Evolutionary conservation across 352 stramenopile species (phyloP).

Genomic region (Phytophthora europaea): DNA sequence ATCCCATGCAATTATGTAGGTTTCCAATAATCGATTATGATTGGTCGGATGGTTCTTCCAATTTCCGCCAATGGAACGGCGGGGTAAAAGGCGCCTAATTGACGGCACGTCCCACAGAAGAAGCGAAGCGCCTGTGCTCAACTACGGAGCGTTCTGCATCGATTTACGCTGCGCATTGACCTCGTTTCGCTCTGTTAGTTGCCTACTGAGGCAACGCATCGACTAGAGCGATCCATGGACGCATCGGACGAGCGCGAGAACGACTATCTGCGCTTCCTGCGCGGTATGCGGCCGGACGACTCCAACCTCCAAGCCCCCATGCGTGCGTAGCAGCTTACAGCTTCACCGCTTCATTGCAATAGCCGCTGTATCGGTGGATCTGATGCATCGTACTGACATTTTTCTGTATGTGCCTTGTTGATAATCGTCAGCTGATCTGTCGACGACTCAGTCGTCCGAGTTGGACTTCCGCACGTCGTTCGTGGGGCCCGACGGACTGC

Average conservation of each 20-base stretch:
- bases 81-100: neutral
- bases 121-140: constrained; percentile 1
- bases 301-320: constrained; percentile 50
- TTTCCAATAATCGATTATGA: neutral
- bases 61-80: neutral
- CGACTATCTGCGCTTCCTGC: constrained; percentile 85
- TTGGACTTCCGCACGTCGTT: constrained; percentile 86
- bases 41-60: neutral
- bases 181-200: neutral
- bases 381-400: neutral
- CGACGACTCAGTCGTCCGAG: constrained; percentile 61
- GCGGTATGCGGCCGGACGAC: constrained; percentile 73
- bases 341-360: constrained; percentile 3
- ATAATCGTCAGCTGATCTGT: constrained; percentile 56
- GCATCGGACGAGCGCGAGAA: constrained; percentile 59
- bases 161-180: neutral
- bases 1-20: neutral
- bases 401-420: neutral
- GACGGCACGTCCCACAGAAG: constrained; percentile 2
- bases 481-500: constrained; percentile 56
- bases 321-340: constrained; percentile 37
- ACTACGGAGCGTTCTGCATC: neutral
- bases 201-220: neutral
- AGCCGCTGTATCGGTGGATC: neutral
- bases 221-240: constrained; percentile 35